Base-by-base conservation (phyloP, 768 basidiomycete species). In the Rhodotorula toruloides region DNA sequence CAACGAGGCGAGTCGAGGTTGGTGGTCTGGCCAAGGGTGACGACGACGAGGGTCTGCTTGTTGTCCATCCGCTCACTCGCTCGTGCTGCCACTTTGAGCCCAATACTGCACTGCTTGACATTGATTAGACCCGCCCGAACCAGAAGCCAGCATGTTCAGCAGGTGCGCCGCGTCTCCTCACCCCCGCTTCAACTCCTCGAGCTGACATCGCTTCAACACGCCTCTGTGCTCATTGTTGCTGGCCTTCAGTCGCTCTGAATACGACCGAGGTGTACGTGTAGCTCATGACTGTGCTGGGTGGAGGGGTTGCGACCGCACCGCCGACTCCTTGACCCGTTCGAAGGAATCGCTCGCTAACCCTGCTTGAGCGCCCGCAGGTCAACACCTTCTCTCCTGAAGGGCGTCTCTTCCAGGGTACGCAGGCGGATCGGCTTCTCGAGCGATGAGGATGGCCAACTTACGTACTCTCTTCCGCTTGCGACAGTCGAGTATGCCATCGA, bases 341-440 rank as follows among this genome's bases (percentile, higher is more conserved):
- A n/a, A n/a, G n/a, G n/a, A n/a, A n/a, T n/a, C n/a, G n/a, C n/a
- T n/a, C n/a, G n/a, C n/a, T n/a, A n/a, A n/a, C n/a, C 37, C 36
- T 40, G 6, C 19, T 22, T 25, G 4, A n/a, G 25, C 7, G 22
- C 40, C 54, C 1, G 11, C 54, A 61, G 68, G 92, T 97, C 62
- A 97, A 96, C 82, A 98, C 94, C 71, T 98, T 97, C 82, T 97
- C 94, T 25, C 94, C 94, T 16, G 94, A 97, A 79, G 93, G 94
- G 49, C 92, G 94, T 76, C 80, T 99, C 68, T 99, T 97, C 81
- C 94, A 99, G 86, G 94, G 94, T 93, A 70, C 54, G 80, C 50
- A 7, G 17, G 29, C 25, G 25, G 9, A 2, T 14, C 2, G 21
- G 44, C 40, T 31, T 44, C n/a, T 32, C 25, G 25, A 7, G 9